A percentile compares a stretch with the other conserved stretches of the same genome.
Evolutionary conservation across 805 yeast genomes (phyloP).

Genomic region (Cyberlindnera nakhonratchasimensis): DNA sequence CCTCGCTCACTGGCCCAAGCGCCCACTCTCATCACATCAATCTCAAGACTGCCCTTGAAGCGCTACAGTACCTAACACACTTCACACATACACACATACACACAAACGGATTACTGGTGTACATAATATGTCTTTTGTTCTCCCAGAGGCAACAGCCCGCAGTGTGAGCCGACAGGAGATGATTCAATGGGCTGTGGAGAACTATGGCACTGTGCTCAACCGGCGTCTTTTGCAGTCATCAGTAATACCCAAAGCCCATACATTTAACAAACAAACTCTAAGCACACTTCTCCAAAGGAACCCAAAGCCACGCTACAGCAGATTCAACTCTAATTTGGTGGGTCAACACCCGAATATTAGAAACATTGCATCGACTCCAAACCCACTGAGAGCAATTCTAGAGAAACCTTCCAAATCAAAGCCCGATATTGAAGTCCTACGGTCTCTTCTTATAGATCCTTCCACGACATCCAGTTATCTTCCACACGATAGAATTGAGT

Average conservation of each 20-base stretch:
- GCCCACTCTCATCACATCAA: neutral
- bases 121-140: slow-evolving; percentile 3
- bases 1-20: neutral
- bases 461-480: neutral
- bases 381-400: slow-evolving; percentile 1
- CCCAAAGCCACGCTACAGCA: neutral
- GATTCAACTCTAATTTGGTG: slow-evolving; percentile 4
- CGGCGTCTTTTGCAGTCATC: slow-evolving; percentile 7
- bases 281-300: neutral
- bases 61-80: too few relatives aligned
- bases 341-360: neutral
- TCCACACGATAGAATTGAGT: slow-evolving; percentile 4
- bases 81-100: neutral
- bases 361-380: neutral
- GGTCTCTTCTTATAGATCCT: neutral
- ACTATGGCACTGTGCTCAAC: slow-evolving; percentile 4
- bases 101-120: neutral
- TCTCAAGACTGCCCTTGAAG: too few relatives aligned
- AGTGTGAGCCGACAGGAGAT: slow-evolving; percentile 6
- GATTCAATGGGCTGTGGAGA: slow-evolving; percentile 10
- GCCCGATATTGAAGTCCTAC: slow-evolving; percentile 7
- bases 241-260: slow-evolving; percentile 3
- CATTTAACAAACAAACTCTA: too few relatives aligned
- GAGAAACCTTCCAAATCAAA: slow-evolving; percentile 1
- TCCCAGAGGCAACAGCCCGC: slow-evolving; percentile 2